These are phyloP conservation scores for Tardiomyces digboiensis DNA, from an alignment of 1,139 yeast genomes.

Conservation along the genomic window DNA sequence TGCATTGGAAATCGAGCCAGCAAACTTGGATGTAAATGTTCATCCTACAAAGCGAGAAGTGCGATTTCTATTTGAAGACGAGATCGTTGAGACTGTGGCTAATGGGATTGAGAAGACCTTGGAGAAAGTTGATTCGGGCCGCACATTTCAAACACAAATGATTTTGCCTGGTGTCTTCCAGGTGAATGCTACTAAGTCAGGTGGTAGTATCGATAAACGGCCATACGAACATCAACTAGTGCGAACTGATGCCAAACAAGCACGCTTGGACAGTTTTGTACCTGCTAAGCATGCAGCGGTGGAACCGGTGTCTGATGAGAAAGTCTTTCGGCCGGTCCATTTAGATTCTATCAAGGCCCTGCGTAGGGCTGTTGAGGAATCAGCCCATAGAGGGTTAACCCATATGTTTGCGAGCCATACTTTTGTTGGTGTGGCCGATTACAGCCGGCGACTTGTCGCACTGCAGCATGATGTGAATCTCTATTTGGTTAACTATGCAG, in stretches of 20 bases:
- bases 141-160: conserved; percentile 62
- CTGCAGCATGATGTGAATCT: conserved; percentile 76
- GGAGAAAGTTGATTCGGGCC: conserved; percentile 52
- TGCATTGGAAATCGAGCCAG: conserved; percentile 54
- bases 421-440: conserved; percentile 80
- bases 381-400: conserved; percentile 47
- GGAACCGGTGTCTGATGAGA: neutral
- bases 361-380: conserved; percentile 38
- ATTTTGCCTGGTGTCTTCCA: conserved; percentile 2
- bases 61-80: conserved; percentile 77
- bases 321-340: conserved; percentile 3
- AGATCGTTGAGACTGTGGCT: conserved; percentile 58
- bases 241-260: conserved; percentile 64
- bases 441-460: conserved; percentile 56
- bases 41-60: conserved; percentile 97
- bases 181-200: conserved; percentile 4
- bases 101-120: conserved; percentile 41
- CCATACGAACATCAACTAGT: conserved; percentile 28
- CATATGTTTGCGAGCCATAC: conserved; percentile 59
- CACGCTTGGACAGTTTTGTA: neutral
- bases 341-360: conserved; percentile 37
- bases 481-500: conserved; percentile 72
- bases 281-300: conserved; percentile 36
- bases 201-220: conserved; percentile 10
- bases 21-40: conserved; percentile 79